Base-by-base conservation (phyloP, 2,329 filamentous ascomycete genomes). In the Capronia coronata region DNA sequence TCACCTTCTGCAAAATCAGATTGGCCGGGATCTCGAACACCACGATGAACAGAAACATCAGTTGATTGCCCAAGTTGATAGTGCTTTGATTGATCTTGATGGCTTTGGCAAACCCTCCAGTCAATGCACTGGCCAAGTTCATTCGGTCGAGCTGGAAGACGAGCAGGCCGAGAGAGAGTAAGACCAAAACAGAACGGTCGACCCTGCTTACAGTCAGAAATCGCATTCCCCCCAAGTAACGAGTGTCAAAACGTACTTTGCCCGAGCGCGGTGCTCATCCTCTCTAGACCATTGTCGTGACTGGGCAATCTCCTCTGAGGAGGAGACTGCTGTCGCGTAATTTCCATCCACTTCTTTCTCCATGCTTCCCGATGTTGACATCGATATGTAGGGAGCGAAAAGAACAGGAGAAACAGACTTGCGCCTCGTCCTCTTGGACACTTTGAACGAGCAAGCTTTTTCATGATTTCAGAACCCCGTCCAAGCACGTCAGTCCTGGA, bases 31-130 rank as follows among this genome's bases (percentile, higher is more conserved):
- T 72, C 21, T 67, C 68, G 44, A 65, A 64, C 2, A 76, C 63
- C 2, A 76, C 72, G 35, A 77, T 76, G 13, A 73, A 73, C 1
- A 74, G 65, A 0, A 73, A 76, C 1, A 78, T 64, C 49, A 78
- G 64, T 51, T 76, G 73, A 19, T 74, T 70, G 2, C 75, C 75
- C 25, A 79, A 73, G 56, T 80, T 80, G 61, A 76, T 71, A 53
- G 77, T 70, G 50, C 77, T 71, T 3, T 75, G 74, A 2, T 68
- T 69, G 52, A 78, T 70, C 13, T 67, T 63, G 16, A 78, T 67
- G 56, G 78, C 75, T 16, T 68, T 59, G 38, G 75, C 70, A 56
- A 79, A 74, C 2, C 68, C 72, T 34, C 77, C 75, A 2, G 75
- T 78, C 32, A 78, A 57, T 2, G 75, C 75, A 27, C 75, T 76